Base-by-base conservation (phyloP, 1,284 basidiomycete species). In the Apiotrichum sp. region DNA sequence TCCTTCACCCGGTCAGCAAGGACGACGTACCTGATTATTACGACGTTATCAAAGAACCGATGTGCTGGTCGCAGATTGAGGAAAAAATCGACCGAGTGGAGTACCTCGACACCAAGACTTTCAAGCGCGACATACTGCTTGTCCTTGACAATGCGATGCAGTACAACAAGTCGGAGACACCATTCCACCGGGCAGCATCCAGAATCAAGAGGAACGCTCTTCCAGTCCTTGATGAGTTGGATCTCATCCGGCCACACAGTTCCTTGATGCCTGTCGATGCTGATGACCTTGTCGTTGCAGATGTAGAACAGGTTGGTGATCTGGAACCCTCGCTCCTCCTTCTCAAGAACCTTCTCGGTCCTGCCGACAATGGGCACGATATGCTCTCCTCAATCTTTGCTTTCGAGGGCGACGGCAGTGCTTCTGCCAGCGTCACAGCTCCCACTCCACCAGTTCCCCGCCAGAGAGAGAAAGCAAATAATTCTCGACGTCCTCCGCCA, bases 11-110 rank as follows among this genome's bases (percentile, higher is more conserved):
- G 0, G 91, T 96, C n/a, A 87, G 83, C 33, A 82, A 79, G 53
- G 73, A 73, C 0, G 86, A 89, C 41, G 91, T 92, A 0, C 93
- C 93, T 0, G 93, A 98, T 70, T 99, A 99, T 72, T 89, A 86
- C 68, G 87, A 92, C 50, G 79, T 96, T 50, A 81, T 98, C 71
- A 83, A 87, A 67, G 78, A 81, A 9, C 95, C 95, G 0, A 97
- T 97, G 89, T 86, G 86, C 63, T 98, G 93, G 90, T 78, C 80
- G 16, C 80, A 78, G 42, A 96, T 99, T 59, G 85, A 88, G 35
- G 75, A 78, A 11, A 93, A 89, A 73, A 74, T 98, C 34, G 86
- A 91, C 52, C 78, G 80, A 45, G 85, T 89, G 56, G 80, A 83
- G 59, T 98, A 98, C 74, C 82, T 84, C 74, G 84, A 87, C 66